Evolutionary conservation across 2,329 filamentous ascomycete genomes (phyloP).

Genomic region (Diaporthe ampelina): DNA sequence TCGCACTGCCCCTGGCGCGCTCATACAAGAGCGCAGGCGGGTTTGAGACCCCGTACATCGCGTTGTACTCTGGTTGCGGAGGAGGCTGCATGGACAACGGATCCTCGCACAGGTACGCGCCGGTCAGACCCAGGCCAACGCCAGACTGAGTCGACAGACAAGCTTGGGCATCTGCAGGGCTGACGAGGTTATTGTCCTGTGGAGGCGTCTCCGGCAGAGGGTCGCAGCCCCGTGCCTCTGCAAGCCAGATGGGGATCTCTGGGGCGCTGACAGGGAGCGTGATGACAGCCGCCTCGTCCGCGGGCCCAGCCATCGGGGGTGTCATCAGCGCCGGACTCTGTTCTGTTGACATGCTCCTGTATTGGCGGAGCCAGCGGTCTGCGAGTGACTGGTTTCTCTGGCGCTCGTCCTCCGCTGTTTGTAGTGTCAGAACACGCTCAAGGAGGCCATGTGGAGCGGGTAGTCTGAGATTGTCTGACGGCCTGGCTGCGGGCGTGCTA

Average conservation of each 20-base stretch:
- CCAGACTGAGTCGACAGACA: not conserved
- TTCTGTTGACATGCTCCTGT: slow-evolving; percentile 4
- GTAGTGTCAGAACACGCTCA: slow-evolving; percentile 33
- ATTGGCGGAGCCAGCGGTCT: slow-evolving; percentile 27
- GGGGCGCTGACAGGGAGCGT: slow-evolving; percentile 17
- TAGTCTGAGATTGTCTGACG: slow-evolving; percentile 33
- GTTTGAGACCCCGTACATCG: not conserved
- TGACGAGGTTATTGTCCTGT: not conserved
- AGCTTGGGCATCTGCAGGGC: not conserved
- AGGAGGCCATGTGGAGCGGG: slow-evolving; percentile 40
- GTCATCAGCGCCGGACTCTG: not conserved
- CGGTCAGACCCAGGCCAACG: slow-evolving; percentile 11
- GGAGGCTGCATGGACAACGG: not conserved
- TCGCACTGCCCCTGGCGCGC: slow-evolving; percentile 18
- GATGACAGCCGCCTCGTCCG: not conserved
- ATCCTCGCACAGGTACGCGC: not conserved
- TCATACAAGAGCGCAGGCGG: slow-evolving; percentile 4
- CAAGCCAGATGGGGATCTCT: slow-evolving; percentile 39
- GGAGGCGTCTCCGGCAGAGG: slow-evolving; percentile 11
- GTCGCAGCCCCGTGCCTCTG: slow-evolving; percentile 38
- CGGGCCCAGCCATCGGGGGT: not conserved
- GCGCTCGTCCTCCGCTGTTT: slow-evolving; percentile 1
- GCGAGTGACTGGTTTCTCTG: slow-evolving; percentile 28
- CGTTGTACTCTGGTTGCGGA: not conserved
- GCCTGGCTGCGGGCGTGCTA: slow-evolving; percentile 36